Evolutionary conservation across 1,284 basidiomycete species (phyloP).

Genomic region (Tilletia indica): DNA sequence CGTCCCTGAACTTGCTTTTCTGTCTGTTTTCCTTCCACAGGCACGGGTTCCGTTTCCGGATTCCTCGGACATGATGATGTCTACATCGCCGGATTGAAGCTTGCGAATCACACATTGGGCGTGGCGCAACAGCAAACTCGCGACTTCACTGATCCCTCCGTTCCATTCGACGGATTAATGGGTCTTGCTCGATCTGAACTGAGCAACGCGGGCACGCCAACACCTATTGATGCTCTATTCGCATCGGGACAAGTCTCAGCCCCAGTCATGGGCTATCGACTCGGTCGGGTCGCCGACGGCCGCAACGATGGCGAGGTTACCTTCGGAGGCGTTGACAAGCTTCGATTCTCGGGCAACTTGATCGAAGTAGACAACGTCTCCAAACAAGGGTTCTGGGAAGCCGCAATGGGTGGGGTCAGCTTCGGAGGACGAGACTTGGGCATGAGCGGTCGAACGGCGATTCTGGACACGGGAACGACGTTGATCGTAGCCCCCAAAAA

Average conservation of each 20-base stretch:
- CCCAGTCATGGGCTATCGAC: slow-evolving; percentile 76
- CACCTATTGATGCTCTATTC: slow-evolving; percentile 74
- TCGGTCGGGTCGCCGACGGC: slow-evolving; percentile 67
- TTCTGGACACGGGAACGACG: slow-evolving; percentile 57
- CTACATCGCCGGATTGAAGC: slow-evolving; percentile 66
- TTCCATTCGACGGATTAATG: slow-evolving; percentile 78
- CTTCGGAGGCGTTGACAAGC: slow-evolving; percentile 73
- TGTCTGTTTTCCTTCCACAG: not conserved
- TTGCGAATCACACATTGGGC: slow-evolving; percentile 71
- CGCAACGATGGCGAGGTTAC: slow-evolving; percentile 75
- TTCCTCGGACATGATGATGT: slow-evolving; percentile 69
- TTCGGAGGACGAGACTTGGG: slow-evolving; percentile 64
- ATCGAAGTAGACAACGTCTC: slow-evolving; percentile 53
- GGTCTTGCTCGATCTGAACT: slow-evolving; percentile 61
- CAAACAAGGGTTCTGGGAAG: slow-evolving; percentile 72
- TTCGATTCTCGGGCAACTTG: slow-evolving; percentile 59
- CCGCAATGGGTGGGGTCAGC: slow-evolving; percentile 63
- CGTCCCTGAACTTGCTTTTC: no score
- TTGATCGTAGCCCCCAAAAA: slow-evolving; percentile 57
- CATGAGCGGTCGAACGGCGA: slow-evolving; percentile 58
- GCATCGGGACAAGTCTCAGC: slow-evolving; percentile 65
- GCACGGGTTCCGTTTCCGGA: slow-evolving; percentile 68
- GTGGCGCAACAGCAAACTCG: slow-evolving; percentile 66
- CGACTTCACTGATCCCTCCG: slow-evolving; percentile 61
- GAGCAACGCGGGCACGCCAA: slow-evolving; percentile 67